A percentile compares a stretch with the other conserved stretches of the same genome.
Conservation (phyloP, 805 yeast genomes). For the Phaffomyces opuntiae region DNA sequence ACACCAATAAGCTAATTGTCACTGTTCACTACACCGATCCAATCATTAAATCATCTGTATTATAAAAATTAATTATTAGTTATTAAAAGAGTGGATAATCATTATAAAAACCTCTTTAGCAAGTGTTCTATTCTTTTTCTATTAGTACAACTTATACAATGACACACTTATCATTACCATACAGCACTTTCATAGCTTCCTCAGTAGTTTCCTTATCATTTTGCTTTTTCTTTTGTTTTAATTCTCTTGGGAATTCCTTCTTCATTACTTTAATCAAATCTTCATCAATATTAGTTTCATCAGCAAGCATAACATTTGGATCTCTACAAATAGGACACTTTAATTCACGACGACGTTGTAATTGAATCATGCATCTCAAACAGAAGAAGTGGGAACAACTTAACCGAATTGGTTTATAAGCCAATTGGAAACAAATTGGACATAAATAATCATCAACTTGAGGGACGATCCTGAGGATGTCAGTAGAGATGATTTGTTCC, state of each 20-base stretch:
- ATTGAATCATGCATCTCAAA: slow-evolving; percentile 61
- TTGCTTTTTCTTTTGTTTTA: slow-evolving; percentile 51
- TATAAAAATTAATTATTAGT: not conserved
- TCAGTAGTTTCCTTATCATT: slow-evolving; percentile 41
- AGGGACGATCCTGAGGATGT: slow-evolving; percentile 53
- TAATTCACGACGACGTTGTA: slow-evolving; percentile 50
- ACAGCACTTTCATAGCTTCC: slow-evolving; percentile 29
- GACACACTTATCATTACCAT: slow-evolving; percentile 11
- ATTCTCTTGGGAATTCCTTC: slow-evolving; percentile 58
- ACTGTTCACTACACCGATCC: not conserved
- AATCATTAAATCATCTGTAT: too few species aligned
- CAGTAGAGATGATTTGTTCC: slow-evolving; percentile 40
- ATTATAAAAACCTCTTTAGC: too few species aligned
- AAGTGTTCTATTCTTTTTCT: too few species aligned
- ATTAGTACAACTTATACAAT: not conserved
- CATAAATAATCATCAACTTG: slow-evolving; percentile 73
- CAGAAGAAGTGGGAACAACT: slow-evolving; percentile 66
- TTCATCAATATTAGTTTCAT: slow-evolving; percentile 50
- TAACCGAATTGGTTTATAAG: slow-evolving; percentile 64
- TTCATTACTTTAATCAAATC: slow-evolving; percentile 47
- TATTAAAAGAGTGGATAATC: too few species aligned
- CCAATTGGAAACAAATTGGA: slow-evolving; percentile 64
- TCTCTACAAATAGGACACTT: slow-evolving; percentile 63
- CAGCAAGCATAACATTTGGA: slow-evolving; percentile 49
- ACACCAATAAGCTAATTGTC: too few species aligned